Conservation (phyloP, 345 rosid genomes). For the Sisymbrium irio region DNA sequence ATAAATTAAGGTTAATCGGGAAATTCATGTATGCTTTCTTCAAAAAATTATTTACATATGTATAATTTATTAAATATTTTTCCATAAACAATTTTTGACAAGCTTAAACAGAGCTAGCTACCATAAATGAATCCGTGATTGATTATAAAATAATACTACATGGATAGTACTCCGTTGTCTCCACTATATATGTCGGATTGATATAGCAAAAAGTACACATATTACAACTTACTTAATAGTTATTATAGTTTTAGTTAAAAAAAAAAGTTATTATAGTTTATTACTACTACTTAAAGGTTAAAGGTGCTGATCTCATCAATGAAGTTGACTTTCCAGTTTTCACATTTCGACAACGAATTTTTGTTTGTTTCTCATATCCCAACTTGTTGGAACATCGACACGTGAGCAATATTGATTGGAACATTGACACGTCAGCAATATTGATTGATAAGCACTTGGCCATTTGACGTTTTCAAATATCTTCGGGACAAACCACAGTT, state of each 20-base stretch:
- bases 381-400: constrained; percentile 25
- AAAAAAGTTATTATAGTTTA: no score
- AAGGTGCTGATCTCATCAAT: constrained; percentile 17
- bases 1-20: no score
- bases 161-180: neutral
- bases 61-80: no score
- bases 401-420: constrained; percentile 2
- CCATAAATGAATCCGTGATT: neutral
- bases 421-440: constrained; percentile 14
- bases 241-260: no score
- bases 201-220: neutral
- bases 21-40: no score
- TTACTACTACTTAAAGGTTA: no score
- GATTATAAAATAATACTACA: neutral
- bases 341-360: neutral
- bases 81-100: neutral
- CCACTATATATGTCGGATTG: neutral
- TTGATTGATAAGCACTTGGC: constrained; percentile 5
- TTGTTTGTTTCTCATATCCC: constrained; percentile 26
- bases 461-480: constrained; percentile 10
- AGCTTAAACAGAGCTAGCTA: neutral
- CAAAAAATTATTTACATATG: no score
- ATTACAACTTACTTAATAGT: no score
- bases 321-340: constrained; percentile 24
- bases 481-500: constrained; percentile 2